Evolutionary conservation across 108 stramenopile species (phyloP).

Genomic region (Pseudonitzschia multistriata): DNA sequence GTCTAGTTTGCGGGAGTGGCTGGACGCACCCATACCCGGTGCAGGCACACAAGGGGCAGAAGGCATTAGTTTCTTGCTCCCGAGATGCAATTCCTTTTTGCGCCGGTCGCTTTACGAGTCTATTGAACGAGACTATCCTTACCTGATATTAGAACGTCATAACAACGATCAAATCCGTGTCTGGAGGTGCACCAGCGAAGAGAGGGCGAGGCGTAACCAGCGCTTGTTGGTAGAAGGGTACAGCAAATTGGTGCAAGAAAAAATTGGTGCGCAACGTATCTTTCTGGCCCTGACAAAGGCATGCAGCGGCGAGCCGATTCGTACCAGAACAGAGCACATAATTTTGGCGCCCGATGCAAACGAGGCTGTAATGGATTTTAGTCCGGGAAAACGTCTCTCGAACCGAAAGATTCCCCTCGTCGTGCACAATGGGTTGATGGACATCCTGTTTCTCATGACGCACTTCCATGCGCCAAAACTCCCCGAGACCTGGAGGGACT

Average conservation of each 20-base stretch:
- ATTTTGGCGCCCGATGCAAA: constrained; percentile 25
- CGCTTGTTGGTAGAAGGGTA: constrained; percentile 56
- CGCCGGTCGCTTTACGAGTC: constrained; percentile 77
- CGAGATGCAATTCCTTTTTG: constrained; percentile 77
- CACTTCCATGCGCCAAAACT: constrained; percentile 64
- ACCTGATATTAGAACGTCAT: constrained; percentile 55
- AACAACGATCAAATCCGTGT: constrained; percentile 63
- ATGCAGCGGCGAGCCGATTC: constrained; percentile 45
- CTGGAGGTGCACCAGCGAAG: constrained; percentile 53
- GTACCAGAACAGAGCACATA: constrained; percentile 19
- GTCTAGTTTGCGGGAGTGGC: constrained; percentile 79
- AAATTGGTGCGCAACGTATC: constrained; percentile 71
- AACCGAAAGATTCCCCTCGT: constrained; percentile 64
- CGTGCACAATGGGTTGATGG: constrained; percentile 85
- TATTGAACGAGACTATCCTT: constrained; percentile 72
- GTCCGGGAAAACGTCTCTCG: neutral
- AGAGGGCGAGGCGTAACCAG: constrained; percentile 45
- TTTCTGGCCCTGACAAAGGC: constrained; percentile 72
- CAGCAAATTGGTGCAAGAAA: constrained; percentile 48
- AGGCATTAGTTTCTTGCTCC: constrained; percentile 56
- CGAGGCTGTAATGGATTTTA: constrained; percentile 21
- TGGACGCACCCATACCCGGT: constrained; percentile 56
- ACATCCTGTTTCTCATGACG: constrained; percentile 75
- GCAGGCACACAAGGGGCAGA: constrained; percentile 29
- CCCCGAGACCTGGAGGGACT: constrained; percentile 54